Base-by-base conservation (phyloP, 1,139 yeast genomes). In the Saccharomycopsis crataegensis region DNA sequence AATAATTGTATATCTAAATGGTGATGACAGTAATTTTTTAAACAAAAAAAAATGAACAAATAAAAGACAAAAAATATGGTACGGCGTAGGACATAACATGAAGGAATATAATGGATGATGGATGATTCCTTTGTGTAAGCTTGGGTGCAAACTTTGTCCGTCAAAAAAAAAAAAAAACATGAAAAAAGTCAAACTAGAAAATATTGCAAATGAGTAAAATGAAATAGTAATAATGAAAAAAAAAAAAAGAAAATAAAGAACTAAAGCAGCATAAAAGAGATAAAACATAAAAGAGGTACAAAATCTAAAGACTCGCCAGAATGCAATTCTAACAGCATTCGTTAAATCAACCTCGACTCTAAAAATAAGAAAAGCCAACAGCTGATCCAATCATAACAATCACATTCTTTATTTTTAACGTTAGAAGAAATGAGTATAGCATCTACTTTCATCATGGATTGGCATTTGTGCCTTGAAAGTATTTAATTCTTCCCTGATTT, bases 401-500 rank as follows among this genome's bases (percentile, higher is more conserved):
- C 17, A 9, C 28, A 8, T 16, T 9, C 33, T 8, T 43, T n/a
- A n/a, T n/a, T n/a, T n/a, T n/a, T n/a, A n/a, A n/a, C n/a, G n/a
- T n/a, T 72, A 87, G 62, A 83, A 84, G 68, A 85, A 91, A 66
- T 90, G 96, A 3, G 97, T 91, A 69, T 85, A 82, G 61, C 89
- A 82, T 60, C 79, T 75, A 2, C 96, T 87, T 32, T 78, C 82
- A 50, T 79, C 82, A 66, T 91, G 97, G 48, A 91, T 78, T 40
- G 78, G 83, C 99, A 91, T 91, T 60, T 79, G 82, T 54, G 82
- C 75, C 69, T 87, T 87, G 64, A 89, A 71, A 56, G 76, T 76
- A 67, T 93, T 91, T 65, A 93, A 74, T 67, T 93, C 98, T 50
- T 86, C 89, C 70, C 83, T 86, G 64, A 93, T 89, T 69, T 82